These are phyloP conservation scores for Metschnikowia cerradonensis DNA, from an alignment of 805 yeast species.

Conservation along the genomic window DNA sequence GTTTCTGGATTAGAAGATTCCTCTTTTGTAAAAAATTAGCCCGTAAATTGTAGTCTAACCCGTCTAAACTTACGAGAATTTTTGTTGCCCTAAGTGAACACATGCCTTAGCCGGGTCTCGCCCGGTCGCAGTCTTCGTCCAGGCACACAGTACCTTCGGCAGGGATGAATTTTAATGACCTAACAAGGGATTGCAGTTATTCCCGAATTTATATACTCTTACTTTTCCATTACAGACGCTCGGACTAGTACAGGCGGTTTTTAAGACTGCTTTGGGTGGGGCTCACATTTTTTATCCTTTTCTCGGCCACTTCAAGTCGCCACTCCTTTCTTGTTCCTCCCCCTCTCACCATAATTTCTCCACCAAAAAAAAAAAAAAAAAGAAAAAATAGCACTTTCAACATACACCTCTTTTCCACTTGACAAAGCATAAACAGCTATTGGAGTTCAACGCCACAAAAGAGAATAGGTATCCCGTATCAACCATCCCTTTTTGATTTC, in stretches of 20 bases:
- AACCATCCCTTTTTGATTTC: background rate
- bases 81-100: background rate
- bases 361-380: constrained; percentile 5
- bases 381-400: constrained; percentile 4
- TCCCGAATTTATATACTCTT: background rate
- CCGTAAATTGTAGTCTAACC: background rate
- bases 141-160: background rate
- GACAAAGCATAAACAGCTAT: constrained; percentile 1
- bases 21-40: background rate
- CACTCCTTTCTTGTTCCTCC: constrained; percentile 3
- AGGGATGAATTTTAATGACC: background rate
- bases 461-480: background rate
- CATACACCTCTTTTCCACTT: constrained; percentile 3
- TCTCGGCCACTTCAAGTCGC: constrained; percentile 1
- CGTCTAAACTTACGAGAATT: background rate
- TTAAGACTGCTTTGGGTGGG: background rate
- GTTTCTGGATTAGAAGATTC: background rate
- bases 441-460: background rate
- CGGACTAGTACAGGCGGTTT: background rate
- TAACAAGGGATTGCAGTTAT: background rate
- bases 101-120: constrained; percentile 2
- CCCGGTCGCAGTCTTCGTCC: constrained; percentile 1
- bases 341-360: constrained; percentile 4
- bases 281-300: background rate
- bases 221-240: background rate